Conservation (phyloP, 139 green algal species). For the Chlamydomonas urium region DNA sequence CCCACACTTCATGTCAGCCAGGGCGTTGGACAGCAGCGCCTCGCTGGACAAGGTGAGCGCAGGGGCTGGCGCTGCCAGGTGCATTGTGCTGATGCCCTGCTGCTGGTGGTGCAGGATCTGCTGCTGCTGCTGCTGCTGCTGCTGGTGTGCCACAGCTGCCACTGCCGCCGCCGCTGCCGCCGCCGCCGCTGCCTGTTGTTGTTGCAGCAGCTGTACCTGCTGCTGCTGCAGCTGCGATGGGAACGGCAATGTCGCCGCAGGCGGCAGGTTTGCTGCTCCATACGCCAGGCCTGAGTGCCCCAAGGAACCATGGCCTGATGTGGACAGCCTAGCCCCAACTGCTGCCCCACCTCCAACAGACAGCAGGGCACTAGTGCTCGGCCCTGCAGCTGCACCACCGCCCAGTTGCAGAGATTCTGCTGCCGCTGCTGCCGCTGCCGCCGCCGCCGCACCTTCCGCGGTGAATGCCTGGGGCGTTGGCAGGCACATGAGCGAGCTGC, state of each 20-base stretch:
- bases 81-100: constrained; percentile 3
- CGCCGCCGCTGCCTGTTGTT: background rate
- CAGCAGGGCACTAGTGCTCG: too few species aligned
- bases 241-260: too few species aligned
- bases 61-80: too few species aligned
- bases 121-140: constrained; percentile 12
- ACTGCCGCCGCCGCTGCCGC: background rate
- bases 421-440: background rate
- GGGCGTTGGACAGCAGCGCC: background rate
- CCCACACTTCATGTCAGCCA: background rate
- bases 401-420: too few species aligned
- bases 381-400: too few species aligned
- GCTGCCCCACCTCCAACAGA: too few species aligned
- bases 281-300: too few species aligned
- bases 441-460: background rate
- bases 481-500: background rate
- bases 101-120: background rate
- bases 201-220: background rate
- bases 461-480: background rate
- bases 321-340: too few species aligned
- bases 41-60: background rate
- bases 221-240: too few species aligned
- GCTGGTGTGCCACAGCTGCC: background rate
- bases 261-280: too few species aligned
- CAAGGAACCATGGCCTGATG: too few species aligned